phyloP scores from a whole-genome alignment of 441 rosid species.

The Capsella rubella region DNA sequence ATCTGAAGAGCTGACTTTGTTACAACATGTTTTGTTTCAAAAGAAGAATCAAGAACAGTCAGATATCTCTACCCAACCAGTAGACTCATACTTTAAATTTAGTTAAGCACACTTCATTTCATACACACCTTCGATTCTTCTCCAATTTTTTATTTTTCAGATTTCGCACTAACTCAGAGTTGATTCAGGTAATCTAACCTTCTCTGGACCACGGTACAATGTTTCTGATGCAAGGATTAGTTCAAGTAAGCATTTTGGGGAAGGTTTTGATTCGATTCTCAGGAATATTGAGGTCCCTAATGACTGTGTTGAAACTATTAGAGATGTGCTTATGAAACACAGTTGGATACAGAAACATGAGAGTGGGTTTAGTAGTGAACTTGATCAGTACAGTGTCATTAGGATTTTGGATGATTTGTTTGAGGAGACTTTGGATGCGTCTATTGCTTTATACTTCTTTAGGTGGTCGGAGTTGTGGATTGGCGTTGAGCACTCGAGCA shows the following conservation, averaged over 20 bases:
- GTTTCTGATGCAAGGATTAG: background rate
- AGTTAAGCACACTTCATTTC: too few relatives aligned
- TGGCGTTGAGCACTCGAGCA: constrained; percentile 42
- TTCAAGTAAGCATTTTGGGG: constrained; percentile 37
- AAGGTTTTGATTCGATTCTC: constrained; percentile 32
- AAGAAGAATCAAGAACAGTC: too few relatives aligned
- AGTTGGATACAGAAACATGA: constrained; percentile 40
- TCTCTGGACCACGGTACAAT: constrained; percentile 7
- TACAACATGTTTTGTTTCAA: too few relatives aligned
- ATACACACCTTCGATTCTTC: too few relatives aligned
- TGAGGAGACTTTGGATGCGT: constrained; percentile 51
- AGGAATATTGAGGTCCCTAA: constrained; percentile 17
- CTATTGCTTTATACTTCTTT: constrained; percentile 51
- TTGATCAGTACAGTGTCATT: constrained; percentile 45
- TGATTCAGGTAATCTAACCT: constrained; percentile 14
- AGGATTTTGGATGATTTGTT: constrained; percentile 46
- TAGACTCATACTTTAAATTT: too few relatives aligned
- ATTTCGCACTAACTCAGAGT: background rate
- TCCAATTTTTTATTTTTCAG: too few relatives aligned
- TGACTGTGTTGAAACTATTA: constrained; percentile 37
- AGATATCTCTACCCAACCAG: too few relatives aligned
- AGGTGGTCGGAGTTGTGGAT: constrained; percentile 52
- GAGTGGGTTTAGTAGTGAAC: constrained; percentile 30
- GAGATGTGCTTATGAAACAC: constrained; percentile 38
- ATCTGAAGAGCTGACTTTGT: too few relatives aligned